Base-by-base conservation (phyloP, 202 grass and related monocot genomes). In the Setaria italica region DNA sequence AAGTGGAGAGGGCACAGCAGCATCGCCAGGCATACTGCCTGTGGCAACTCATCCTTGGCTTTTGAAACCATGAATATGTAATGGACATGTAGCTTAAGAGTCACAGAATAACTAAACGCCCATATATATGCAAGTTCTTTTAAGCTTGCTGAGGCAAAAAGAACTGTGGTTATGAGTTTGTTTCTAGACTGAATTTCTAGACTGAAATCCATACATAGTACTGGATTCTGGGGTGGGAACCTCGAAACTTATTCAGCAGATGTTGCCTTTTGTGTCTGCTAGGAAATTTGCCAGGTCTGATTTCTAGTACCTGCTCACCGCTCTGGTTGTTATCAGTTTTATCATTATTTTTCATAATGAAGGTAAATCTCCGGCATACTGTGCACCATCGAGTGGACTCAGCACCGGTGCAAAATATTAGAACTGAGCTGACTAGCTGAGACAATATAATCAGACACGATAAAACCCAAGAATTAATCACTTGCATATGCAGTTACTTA, bases 31-130 rank as follows among this genome's bases (percentile, higher is more conserved):
- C 85, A 69, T 62, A 53, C 60, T 78, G 70, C 80, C 58, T 66
- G 73, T 86, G 97, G 97, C 97, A 97, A 99, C 82, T 96, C 92
- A 99, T 99, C 97, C 94, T 99, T 99, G 97, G 97, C 97, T 99
- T 82, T 34, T 72, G 68, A 34, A 82, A 73, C 7, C 90, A 83
- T 89, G 87, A 72, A 82, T 55, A 81, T 80, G 68, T 56, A 59
- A 82, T 70, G 65, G 54, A 82, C 48, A 73, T 82, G 72, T 82
- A 66, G 58, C 57, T 91, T 67, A 10, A 37, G 9, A n/a, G 51
- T 50, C 50, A 77, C 82, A 88, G n/a, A 82, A 82, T 53, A 71
- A 85, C 42, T 71, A 88, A 66, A 85, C 13, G 11, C 25, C 0
- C 14, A 33, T 6, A 56, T 10, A 35, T 77, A 17, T 65, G 51